phyloP scores from a whole-genome alignment of 768 basidiomycete species.

The Lepiota brunneoincarnata region DNA sequence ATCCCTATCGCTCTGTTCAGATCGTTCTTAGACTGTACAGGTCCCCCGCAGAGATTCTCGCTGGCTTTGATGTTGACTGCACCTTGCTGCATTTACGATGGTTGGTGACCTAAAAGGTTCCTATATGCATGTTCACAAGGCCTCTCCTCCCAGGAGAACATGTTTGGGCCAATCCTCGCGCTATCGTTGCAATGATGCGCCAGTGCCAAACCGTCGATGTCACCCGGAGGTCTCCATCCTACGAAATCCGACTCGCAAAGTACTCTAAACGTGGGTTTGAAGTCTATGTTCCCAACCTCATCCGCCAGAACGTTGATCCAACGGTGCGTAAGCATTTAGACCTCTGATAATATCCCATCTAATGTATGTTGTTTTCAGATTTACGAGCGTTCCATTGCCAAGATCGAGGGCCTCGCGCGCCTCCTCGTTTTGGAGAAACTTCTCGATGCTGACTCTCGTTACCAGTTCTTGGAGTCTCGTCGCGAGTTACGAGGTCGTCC shows the following conservation, averaged over 20 bases:
- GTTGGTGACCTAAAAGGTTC: slow-evolving; percentile 10
- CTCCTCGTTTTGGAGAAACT: slow-evolving; percentile 62
- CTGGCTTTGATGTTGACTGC: slow-evolving; percentile 69
- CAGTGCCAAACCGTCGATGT: slow-evolving; percentile 63
- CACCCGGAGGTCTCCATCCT: slow-evolving; percentile 62
- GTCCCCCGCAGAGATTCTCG: slow-evolving; percentile 63
- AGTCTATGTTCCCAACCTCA: slow-evolving; percentile 51
- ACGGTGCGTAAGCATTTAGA: slow-evolving; percentile 38
- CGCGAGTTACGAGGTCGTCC: slow-evolving; percentile 51
- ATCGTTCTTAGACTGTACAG: slow-evolving; percentile 63
- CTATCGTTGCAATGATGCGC: slow-evolving; percentile 62
- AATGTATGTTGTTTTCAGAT: slow-evolving; percentile 33
- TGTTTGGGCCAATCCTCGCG: slow-evolving; percentile 60
- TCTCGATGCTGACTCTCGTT: slow-evolving; percentile 39
- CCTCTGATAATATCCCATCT: background rate
- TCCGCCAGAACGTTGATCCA: slow-evolving; percentile 53
- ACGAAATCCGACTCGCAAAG: slow-evolving; percentile 61
- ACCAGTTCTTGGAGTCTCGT: slow-evolving; percentile 44
- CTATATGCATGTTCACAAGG: background rate
- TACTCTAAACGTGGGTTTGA: slow-evolving; percentile 55
- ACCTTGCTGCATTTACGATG: slow-evolving; percentile 52
- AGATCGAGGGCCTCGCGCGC: slow-evolving; percentile 58
- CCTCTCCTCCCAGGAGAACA: slow-evolving; percentile 30
- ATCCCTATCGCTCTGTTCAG: slow-evolving; percentile 65
- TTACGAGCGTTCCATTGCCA: slow-evolving; percentile 54